Evolutionary conservation across 2,329 filamentous ascomycete species (phyloP).

Genomic region (Xylaria hypoxylon): DNA sequence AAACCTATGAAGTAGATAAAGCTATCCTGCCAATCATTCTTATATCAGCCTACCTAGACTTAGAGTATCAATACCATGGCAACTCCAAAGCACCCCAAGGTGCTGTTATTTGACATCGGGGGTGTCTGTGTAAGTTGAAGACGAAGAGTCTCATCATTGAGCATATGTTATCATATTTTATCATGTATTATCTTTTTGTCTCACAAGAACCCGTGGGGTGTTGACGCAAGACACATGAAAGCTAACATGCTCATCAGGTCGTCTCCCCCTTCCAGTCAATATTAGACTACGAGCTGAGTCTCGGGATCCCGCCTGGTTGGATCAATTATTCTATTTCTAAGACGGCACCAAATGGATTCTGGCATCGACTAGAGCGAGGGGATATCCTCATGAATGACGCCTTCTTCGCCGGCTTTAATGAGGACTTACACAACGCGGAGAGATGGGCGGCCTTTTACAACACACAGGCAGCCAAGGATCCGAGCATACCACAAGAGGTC

Average conservation of each 20-base stretch:
- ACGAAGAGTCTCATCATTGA: neutral
- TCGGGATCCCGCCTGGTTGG: constrained; percentile 86
- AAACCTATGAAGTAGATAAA: neutral
- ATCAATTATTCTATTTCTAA: constrained; percentile 90
- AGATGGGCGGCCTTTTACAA: constrained; percentile 77
- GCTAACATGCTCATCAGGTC: constrained; percentile 66
- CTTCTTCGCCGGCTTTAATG: constrained; percentile 82
- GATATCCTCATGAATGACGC: constrained; percentile 77
- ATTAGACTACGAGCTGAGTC: constrained; percentile 83
- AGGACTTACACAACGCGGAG: constrained; percentile 73
- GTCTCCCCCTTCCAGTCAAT: constrained; percentile 93
- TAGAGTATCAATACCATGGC: constrained; percentile 52
- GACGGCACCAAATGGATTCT: constrained; percentile 81
- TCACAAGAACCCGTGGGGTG: neutral
- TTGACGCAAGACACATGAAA: neutral
- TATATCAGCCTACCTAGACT: neutral
- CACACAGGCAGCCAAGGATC: constrained; percentile 57
- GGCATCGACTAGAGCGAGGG: constrained; percentile 90
- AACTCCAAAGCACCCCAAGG: constrained; percentile 69
- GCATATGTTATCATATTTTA: neutral
- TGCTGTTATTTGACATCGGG: constrained; percentile 92
- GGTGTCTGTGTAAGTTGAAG: constrained; percentile 88
- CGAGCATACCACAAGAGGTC: constrained; percentile 54
- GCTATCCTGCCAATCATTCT: neutral
- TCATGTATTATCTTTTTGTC: neutral